A percentile compares a stretch with the other conserved stretches of the same genome.
These are phyloP conservation scores for Dryas octopetala DNA, from an alignment of 306 rosid species.

Conservation along the genomic window DNA sequence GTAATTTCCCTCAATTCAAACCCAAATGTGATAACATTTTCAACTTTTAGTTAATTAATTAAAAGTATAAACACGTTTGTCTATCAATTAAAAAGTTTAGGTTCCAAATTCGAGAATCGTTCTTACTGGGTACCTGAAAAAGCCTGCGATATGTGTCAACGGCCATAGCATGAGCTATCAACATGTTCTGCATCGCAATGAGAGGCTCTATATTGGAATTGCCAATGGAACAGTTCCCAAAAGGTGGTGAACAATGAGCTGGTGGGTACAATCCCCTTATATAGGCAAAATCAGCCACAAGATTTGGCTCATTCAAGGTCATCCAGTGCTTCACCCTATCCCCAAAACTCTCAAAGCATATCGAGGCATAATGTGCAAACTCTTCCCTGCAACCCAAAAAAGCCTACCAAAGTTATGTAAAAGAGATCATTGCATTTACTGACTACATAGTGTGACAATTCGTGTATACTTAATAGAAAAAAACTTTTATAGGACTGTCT, in stretches of 20 bases:
- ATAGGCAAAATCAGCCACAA: conserved; percentile 21
- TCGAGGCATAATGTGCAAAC: conserved; percentile 39
- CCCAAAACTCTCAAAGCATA: conserved; percentile 55
- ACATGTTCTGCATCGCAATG: conserved; percentile 23
- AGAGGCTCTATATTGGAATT: conserved; percentile 33
- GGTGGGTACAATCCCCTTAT: conserved; percentile 33
- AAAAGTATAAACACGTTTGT: too few species aligned
- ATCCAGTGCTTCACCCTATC: conserved; percentile 60
- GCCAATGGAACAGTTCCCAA: conserved; percentile 39
- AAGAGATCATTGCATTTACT: too few species aligned
- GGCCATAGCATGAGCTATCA: conserved; percentile 27
- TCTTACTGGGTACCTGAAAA: conserved; percentile 39
- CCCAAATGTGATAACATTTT: too few species aligned
- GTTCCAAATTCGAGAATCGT: too few species aligned
- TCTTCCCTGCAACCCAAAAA: conserved; percentile 37
- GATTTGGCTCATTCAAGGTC: conserved; percentile 56
- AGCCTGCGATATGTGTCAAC: conserved; percentile 28
- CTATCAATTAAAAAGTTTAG: too few species aligned
- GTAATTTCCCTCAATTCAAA: too few species aligned
- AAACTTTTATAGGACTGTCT: too few species aligned
- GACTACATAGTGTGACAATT: too few species aligned
- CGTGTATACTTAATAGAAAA: too few species aligned
- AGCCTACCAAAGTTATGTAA: background rate
- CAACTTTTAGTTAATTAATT: too few species aligned
- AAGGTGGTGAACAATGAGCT: conserved; percentile 52